Evolutionary conservation across 805 yeast genomes (phyloP), one percentile per base, ranked within the genome.

Genomic region (Isabelozyma heimii): DNA sequence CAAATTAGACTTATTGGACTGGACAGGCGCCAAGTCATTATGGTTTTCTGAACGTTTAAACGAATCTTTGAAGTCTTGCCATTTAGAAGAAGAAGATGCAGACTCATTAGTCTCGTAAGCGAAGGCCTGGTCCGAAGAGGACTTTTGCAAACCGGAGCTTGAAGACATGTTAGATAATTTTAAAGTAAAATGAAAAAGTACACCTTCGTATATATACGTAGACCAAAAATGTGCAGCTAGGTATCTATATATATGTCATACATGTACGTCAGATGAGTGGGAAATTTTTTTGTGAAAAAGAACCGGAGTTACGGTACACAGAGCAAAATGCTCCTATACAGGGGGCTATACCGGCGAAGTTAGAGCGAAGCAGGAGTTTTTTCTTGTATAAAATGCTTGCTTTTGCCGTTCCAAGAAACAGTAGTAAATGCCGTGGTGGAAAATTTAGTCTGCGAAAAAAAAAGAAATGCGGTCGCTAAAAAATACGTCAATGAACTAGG

Each of bases 1-100:
- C 16, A 40, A 16, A 26, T 40, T 26, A 9, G 14, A 13, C 13
- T 40, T 26, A 16, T 35, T 20, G 26, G 40, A 15, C 4, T 37
- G n/a, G 40, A 26, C 46, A 3, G 30, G 43, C 8, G 57, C 51
- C 2, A 48, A 49, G 12, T 49, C 43, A 10, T 50, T 50, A 30
- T 44, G 42, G 2, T 48, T 52, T 12, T 58, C 65, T n/a, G 66
- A 61, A 49, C 63, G 56, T 44, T 60, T 60, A 52, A 69, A 69
- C 1, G 73, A 64, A 38, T 62, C 61, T 44, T 52, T 56, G 47
- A 66, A 66, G 2, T 50, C 41, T 40, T 55, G 56, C 70, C 71
- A 67, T 38, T 37, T 30, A 37, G 40, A n/a, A 8, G 40, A 14
- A n/a, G 9, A 12, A 12, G n/a, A 9, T 8, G 10, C 10, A 37